Percentiles rank a stretch among this genome's conserved stretches.
These are phyloP conservation scores for Crithidia bombi DNA, from an alignment of 208 protist species.

Conservation along the genomic window DNA sequence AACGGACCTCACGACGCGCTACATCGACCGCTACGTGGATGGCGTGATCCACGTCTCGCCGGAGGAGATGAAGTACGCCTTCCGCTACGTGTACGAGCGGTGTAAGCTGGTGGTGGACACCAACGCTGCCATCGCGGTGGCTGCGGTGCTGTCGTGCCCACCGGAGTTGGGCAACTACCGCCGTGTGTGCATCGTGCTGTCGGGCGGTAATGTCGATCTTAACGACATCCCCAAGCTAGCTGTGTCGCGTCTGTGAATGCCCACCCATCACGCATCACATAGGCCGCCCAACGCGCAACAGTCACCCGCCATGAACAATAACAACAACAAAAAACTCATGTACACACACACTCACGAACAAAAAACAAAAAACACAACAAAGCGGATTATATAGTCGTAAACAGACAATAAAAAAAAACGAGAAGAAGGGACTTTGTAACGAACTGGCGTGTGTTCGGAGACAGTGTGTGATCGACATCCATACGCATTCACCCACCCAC, in stretches of 20 bases:
- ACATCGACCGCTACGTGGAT: conserved; percentile 60
- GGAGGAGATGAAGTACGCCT: conserved; percentile 60
- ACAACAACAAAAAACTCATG: not conserved
- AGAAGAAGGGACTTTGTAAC: no score
- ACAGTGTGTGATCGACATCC: no score
- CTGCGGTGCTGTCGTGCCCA: conserved; percentile 54
- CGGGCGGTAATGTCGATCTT: conserved; percentile 71
- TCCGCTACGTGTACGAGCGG: conserved; percentile 80
- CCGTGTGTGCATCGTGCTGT: conserved; percentile 55
- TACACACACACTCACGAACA: not conserved
- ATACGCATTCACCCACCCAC: no score
- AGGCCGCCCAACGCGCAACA: not conserved
- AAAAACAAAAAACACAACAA: conserved; percentile 6
- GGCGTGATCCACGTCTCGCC: conserved; percentile 65
- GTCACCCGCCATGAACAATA: not conserved
- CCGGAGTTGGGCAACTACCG: conserved; percentile 45
- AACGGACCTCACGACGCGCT: conserved; percentile 32
- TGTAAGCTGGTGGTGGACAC: conserved; percentile 83
- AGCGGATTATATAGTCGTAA: no score
- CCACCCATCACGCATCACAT: no score
- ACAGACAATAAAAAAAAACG: no score
- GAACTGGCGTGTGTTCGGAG: no score
- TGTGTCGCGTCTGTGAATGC: conserved; percentile 41
- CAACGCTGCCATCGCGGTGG: conserved; percentile 75
- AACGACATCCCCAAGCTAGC: conserved; percentile 45